phyloP scores from a whole-genome alignment of 2,329 filamentous ascomycete genomes.

The Paramyrothecium sp. region DNA sequence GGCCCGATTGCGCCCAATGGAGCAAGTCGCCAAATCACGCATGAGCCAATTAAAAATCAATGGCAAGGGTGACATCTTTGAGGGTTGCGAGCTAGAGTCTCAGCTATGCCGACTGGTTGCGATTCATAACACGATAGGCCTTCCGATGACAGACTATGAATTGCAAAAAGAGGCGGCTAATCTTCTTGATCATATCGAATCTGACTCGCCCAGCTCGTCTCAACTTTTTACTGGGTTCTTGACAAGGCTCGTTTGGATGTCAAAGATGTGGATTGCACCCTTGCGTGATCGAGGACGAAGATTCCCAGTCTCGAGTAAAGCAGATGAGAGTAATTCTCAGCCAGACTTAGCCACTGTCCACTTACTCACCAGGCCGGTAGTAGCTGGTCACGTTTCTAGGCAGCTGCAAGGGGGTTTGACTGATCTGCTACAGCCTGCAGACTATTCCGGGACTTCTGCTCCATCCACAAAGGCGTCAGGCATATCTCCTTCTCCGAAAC shows the following conservation, averaged over 20 bases:
- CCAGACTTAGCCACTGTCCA: slow-evolving; percentile 55
- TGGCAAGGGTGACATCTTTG: slow-evolving; percentile 56
- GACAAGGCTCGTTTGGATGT: slow-evolving; percentile 47
- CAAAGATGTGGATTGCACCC: slow-evolving; percentile 51
- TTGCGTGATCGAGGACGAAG: slow-evolving; percentile 58
- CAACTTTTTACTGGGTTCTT: slow-evolving; percentile 55
- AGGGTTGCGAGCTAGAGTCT: slow-evolving; percentile 54
- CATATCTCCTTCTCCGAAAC: too few species aligned
- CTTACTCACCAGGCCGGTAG: too few species aligned
- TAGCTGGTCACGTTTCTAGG: slow-evolving; percentile 55
- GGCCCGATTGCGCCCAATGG: slow-evolving; percentile 48
- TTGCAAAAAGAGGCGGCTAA: slow-evolving; percentile 58
- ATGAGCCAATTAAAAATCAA: slow-evolving; percentile 52
- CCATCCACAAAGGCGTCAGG: too few species aligned
- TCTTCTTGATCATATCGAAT: slow-evolving; percentile 56
- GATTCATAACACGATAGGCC: slow-evolving; percentile 48
- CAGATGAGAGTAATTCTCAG: slow-evolving; percentile 44
- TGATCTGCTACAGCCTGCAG: slow-evolving; percentile 41
- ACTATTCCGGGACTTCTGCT: too few species aligned
- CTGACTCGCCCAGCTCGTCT: slow-evolving; percentile 45
- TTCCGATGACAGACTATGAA: slow-evolving; percentile 59
- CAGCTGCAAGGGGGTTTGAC: slow-evolving; percentile 55
- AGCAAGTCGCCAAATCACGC: slow-evolving; percentile 43
- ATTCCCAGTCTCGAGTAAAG: slow-evolving; percentile 55
- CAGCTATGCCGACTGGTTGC: slow-evolving; percentile 54